These are phyloP conservation scores for Penicillium sp. DNA, from an alignment of 2,329 filamentous ascomycete genomes.

Conservation along the genomic window DNA sequence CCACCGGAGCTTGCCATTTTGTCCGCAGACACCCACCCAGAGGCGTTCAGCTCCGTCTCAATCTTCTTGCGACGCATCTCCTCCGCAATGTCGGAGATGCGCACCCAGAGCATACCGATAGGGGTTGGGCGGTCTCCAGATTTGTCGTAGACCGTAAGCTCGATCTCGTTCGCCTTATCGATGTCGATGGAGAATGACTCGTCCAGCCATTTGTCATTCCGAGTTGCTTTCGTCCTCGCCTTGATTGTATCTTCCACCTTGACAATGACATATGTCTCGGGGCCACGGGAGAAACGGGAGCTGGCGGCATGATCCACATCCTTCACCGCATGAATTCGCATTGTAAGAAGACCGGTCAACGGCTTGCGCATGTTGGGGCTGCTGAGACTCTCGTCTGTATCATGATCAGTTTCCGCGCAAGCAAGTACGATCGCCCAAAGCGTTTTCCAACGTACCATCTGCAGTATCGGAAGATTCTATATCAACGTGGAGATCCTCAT, in stretches of 20 bases:
- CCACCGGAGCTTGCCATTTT: conserved; percentile 67
- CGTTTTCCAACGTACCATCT: conserved; percentile 63
- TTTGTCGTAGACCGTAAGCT: conserved; percentile 96
- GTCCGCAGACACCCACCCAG: conserved; percentile 95
- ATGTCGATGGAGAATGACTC: conserved; percentile 90
- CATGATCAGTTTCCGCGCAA: conserved; percentile 25
- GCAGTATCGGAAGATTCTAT: conserved; percentile 71
- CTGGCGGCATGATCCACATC: conserved; percentile 89
- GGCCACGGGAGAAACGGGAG: conserved; percentile 78
- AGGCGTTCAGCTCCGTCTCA: conserved; percentile 88
- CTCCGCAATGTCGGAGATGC: conserved; percentile 94
- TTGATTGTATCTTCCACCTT: conserved; percentile 95
- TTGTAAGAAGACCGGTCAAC: conserved; percentile 81
- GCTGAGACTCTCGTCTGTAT: conserved; percentile 87
- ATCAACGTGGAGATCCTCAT: conserved; percentile 94
- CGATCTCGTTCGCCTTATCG: conserved; percentile 97
- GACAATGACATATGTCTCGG: conserved; percentile 91
- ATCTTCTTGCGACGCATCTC: conserved; percentile 97
- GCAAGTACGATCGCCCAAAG: no score
- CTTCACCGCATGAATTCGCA: conserved; percentile 81
- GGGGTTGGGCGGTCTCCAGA: conserved; percentile 83
- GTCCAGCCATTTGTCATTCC: conserved; percentile 85
- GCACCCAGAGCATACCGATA: conserved; percentile 91
- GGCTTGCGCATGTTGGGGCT: conserved; percentile 92
- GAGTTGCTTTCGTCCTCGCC: conserved; percentile 75